These are phyloP conservation scores for Curvularia hawaiiensis DNA, from an alignment of 2,329 filamentous ascomycete species.

Conservation along the genomic window DNA sequence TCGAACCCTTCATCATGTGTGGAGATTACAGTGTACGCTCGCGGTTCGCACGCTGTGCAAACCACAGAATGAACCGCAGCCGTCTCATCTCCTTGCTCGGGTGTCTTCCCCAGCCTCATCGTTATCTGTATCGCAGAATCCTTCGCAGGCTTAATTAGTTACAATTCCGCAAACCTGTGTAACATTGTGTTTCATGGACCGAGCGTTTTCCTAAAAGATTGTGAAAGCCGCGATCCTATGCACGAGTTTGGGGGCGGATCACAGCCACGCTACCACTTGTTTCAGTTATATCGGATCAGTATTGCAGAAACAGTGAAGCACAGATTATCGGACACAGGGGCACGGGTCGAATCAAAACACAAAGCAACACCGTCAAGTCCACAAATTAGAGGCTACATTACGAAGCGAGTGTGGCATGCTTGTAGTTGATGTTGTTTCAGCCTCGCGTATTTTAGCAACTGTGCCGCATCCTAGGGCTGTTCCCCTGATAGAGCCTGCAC, in stretches of 20 bases:
- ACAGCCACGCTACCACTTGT: background rate
- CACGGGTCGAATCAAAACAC: background rate
- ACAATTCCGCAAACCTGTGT: background rate
- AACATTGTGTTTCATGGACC: background rate
- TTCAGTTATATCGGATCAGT: background rate
- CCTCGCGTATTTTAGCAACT: background rate
- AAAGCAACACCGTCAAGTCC: background rate
- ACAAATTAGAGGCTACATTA: constrained; percentile 1
- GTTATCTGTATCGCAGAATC: background rate
- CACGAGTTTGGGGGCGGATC: background rate
- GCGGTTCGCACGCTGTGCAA: background rate
- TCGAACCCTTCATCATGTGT: background rate
- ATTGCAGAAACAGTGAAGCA: background rate
- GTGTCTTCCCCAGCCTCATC: background rate
- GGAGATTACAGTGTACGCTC: background rate
- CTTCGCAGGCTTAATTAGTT: background rate
- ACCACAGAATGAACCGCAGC: background rate
- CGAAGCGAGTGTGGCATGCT: background rate
- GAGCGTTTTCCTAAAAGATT: constrained; percentile 3
- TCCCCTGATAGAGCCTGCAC: background rate
- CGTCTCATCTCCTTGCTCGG: background rate
- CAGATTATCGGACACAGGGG: background rate
- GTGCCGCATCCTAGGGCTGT: background rate
- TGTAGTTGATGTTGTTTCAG: constrained; percentile 2
- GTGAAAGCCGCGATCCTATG: background rate